Evolutionary conservation across 257 asterid species (phyloP).

Genomic region (Nicotiana tomentosiformis): DNA sequence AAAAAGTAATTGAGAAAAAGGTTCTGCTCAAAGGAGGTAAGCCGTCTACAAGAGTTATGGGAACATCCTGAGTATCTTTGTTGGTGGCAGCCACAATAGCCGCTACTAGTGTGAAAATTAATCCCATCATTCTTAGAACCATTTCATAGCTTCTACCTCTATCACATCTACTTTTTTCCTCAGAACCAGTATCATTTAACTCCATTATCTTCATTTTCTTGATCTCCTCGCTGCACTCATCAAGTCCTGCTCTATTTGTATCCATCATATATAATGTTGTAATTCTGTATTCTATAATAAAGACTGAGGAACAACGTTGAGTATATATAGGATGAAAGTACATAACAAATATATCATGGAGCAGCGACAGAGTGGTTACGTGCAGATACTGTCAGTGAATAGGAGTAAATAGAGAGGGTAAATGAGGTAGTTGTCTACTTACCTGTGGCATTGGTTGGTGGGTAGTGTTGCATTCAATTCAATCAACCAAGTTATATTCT

Average conservation of each 20-base stretch:
- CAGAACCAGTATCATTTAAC: background rate
- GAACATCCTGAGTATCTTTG: conserved; percentile 34
- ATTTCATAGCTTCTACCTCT: background rate
- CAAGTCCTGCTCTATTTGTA: too few relatives aligned
- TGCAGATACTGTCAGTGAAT: background rate
- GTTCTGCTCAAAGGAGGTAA: conserved; percentile 34
- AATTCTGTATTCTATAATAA: too few relatives aligned
- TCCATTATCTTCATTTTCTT: background rate
- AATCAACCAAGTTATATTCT: background rate
- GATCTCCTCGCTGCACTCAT: too few relatives aligned
- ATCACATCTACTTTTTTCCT: background rate
- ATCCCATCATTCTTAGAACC: conserved; percentile 25
- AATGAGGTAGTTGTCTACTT: background rate
- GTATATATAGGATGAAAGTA: background rate
- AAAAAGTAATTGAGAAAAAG: too few relatives aligned
- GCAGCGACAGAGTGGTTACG: background rate
- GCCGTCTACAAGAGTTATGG: conserved; percentile 33
- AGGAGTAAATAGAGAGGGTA: background rate
- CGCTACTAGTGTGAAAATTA: conserved; percentile 38
- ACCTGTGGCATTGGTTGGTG: background rate
- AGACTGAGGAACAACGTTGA: background rate
- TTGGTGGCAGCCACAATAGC: conserved; percentile 52
- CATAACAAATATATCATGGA: background rate
- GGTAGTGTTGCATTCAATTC: conserved; percentile 4
- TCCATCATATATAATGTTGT: too few relatives aligned